Evolutionary conservation across 2,329 filamentous ascomycete species (phyloP).

Genomic region (Fusarium musae): DNA sequence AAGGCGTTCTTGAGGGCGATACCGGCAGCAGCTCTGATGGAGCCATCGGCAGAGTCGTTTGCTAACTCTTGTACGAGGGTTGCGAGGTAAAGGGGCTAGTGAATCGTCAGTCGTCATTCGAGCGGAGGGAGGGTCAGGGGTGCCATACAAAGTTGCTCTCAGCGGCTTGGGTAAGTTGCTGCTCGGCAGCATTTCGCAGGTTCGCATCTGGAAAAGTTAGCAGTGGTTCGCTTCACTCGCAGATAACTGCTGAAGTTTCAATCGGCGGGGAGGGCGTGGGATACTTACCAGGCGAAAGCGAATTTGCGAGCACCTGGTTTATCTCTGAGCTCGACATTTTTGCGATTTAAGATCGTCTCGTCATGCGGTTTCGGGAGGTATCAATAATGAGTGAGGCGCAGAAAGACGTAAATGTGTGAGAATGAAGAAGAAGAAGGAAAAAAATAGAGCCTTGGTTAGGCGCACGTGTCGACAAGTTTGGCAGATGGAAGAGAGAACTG

Average conservation of each 20-base stretch:
- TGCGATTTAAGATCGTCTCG: conserved; percentile 51
- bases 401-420: conserved; percentile 10
- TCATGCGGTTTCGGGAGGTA: conserved; percentile 51
- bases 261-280: conserved; percentile 23
- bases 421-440: conserved; percentile 26
- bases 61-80: conserved; percentile 94
- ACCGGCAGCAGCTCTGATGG: conserved; percentile 93
- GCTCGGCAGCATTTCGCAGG: conserved; percentile 90
- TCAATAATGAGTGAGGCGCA: conserved; percentile 38
- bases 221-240: conserved; percentile 21
- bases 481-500: conserved; percentile 40
- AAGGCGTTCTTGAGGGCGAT: conserved; percentile 98
- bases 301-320: conserved; percentile 97
- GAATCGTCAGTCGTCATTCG: conserved; percentile 42
- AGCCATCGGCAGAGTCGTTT: conserved; percentile 83
- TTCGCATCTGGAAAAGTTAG: conserved; percentile 76
- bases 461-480: conserved; percentile 49
- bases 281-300: conserved; percentile 88
- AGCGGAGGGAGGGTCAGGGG: conserved; percentile 34
- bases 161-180: conserved; percentile 91
- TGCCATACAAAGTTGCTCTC: conserved; percentile 90
- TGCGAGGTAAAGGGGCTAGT: conserved; percentile 88
- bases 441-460: conserved; percentile 39
- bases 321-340: conserved; percentile 86
- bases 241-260: conserved; percentile 1